Percentiles rank a stretch among this genome's conserved stretches.
These are phyloP conservation scores for Fraxinus americana DNA, from an alignment of 257 asterid genomes.

Conservation along the genomic window DNA sequence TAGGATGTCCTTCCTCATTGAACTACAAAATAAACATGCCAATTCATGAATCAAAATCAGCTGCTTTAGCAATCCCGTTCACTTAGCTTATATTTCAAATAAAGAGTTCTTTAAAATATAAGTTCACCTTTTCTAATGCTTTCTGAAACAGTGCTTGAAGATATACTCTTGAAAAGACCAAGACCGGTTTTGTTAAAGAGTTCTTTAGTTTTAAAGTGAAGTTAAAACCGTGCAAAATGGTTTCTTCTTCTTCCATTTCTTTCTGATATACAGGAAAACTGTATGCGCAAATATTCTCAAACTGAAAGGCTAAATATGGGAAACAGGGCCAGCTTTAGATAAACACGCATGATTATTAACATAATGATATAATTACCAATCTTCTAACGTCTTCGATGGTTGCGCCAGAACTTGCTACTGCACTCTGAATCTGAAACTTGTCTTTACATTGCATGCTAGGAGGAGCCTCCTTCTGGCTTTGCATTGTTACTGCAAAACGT, in stretches of 20 bases:
- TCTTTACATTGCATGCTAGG: slow-evolving; percentile 28
- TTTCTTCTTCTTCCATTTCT: not conserved
- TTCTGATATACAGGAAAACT: not conserved
- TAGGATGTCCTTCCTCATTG: not conserved
- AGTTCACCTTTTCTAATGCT: not conserved
- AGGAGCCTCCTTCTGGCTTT: slow-evolving; percentile 28
- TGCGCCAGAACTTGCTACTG: slow-evolving; percentile 19
- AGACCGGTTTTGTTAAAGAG: not conserved
- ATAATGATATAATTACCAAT: slow-evolving; percentile 24
- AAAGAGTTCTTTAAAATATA: not conserved
- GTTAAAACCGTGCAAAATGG: not conserved
- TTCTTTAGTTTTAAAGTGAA: not conserved
- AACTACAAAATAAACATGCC: slow-evolving; percentile 7
- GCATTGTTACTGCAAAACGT: slow-evolving; percentile 34
- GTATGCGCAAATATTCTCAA: not conserved
- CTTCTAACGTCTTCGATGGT: slow-evolving; percentile 1
- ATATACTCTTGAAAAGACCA: not conserved
- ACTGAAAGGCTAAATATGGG: not conserved
- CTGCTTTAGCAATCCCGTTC: not conserved
- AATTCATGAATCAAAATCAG: not conserved
- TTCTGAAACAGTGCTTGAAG: not conserved
- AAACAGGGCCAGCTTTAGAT: not conserved
- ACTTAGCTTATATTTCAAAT: not conserved
- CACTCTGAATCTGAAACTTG: slow-evolving; percentile 37
- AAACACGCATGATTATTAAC: not conserved